Evolutionary conservation across 2,329 filamentous ascomycete genomes (phyloP), one percentile per base, ranked within the genome.

Genomic region (Ceratocystis huliohia): DNA sequence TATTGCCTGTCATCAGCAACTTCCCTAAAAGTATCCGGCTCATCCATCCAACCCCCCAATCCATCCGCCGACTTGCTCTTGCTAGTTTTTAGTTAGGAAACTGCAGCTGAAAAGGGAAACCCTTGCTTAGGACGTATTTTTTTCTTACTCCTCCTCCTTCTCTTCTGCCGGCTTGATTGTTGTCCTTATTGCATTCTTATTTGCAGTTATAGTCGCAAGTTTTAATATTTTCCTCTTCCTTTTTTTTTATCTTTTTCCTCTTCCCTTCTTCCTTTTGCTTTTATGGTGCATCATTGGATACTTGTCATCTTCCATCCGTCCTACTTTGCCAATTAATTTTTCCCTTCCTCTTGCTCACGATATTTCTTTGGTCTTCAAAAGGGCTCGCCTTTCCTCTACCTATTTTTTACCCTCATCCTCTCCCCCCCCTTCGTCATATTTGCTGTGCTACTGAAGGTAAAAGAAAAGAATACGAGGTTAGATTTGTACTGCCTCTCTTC

Each of bases 391-490:
- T 30, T 57, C 8, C 28, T 5, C 33, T 57, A 10, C 53, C 22
- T 22, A 5, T 17, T n/a, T 57, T 30, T 25, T 25, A 13, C 20
- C 20, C 17, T 28, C 22, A 20, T 25, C 13, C 5, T 17, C 20
- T 28, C 22, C 10, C 17, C 7, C n/a, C 20, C 25, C 22, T 4
- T 22, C 50, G 20, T 41, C 37, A 41, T 13, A 41, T 41, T 41
- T 41, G 37, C 10, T 41, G 37, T 41, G 37, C 37, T 41, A 30
- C 53, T 57, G 22, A 57, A 28, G 25, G 22, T 25, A 57, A 57
- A 57, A 28, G 53, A n/a, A 25, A 57, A 57, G 30, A 57, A 57
- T 57, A 57, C 53, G 53, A 57, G 53, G 33, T 57, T 57, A 30
- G 22, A 17, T 4, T n/a, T 57, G 53, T 6, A 57, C 33, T 25